phyloP scores from a whole-genome alignment of 306 rosid genomes.

The Vigna nakashimae region DNA sequence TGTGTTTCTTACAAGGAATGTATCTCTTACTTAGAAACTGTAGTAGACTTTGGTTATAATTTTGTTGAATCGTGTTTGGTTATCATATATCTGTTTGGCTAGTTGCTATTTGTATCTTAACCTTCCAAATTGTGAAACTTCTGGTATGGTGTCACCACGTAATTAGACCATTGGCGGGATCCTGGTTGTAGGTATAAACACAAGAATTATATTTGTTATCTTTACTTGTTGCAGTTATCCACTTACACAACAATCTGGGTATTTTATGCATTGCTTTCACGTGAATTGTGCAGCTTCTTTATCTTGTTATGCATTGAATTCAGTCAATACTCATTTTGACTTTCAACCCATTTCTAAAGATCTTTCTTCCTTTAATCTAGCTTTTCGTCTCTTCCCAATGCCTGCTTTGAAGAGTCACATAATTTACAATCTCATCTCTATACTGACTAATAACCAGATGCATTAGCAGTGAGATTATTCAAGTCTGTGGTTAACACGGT shows the following conservation, averaged over 20 bases:
- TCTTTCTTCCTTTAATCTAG: slow-evolving; percentile 12
- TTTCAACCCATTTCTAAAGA: slow-evolving; percentile 1
- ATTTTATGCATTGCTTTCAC: slow-evolving; percentile 7
- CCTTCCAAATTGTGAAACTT: slow-evolving; percentile 21
- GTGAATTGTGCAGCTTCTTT: not conserved
- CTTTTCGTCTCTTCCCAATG: slow-evolving; percentile 5
- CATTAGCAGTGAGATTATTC: slow-evolving; percentile 21
- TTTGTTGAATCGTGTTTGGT: slow-evolving; percentile 14
- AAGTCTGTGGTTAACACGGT: slow-evolving; percentile 23
- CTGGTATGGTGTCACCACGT: not conserved
- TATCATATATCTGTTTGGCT: not conserved
- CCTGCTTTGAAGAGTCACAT: slow-evolving; percentile 1
- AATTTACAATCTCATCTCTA: slow-evolving; percentile 15
- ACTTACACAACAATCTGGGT: not conserved
- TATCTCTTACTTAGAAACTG: not conserved
- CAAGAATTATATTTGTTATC: not conserved
- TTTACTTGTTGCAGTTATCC: slow-evolving; percentile 10
- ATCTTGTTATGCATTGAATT: not conserved
- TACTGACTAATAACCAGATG: slow-evolving; percentile 3
- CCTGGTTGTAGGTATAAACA: slow-evolving; percentile 16
- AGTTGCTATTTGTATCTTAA: slow-evolving; percentile 6
- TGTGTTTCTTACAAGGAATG: slow-evolving; percentile 25
- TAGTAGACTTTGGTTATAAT: not conserved
- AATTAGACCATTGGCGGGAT: not conserved
- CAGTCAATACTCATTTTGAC: not conserved